Conservation (phyloP, 768 basidiomycete species). For the Ramaria rubella region DNA sequence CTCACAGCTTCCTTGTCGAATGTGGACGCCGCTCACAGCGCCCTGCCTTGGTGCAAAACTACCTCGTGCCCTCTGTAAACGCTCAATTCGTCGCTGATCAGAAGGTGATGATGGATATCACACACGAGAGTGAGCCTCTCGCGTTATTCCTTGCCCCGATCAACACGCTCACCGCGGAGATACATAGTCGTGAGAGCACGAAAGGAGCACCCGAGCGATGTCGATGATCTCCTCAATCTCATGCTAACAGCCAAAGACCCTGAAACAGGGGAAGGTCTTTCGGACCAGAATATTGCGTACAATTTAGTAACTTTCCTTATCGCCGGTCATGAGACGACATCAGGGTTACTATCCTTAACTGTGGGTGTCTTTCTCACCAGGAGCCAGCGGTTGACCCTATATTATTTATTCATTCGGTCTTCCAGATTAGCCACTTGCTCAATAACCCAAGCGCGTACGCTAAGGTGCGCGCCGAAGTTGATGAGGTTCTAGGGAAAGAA, state of each 20-base stretch:
- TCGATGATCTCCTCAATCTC: conserved; percentile 38
- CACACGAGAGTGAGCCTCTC: conserved; percentile 31
- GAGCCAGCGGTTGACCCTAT: conserved; percentile 16
- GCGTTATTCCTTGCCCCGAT: neutral
- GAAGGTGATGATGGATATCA: conserved; percentile 36
- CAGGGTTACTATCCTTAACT: conserved; percentile 20
- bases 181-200: conserved; percentile 35
- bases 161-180: no score
- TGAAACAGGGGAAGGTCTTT: conserved; percentile 36
- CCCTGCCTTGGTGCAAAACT: conserved; percentile 27
- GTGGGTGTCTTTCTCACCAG: conserved; percentile 29
- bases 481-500: conserved; percentile 37
- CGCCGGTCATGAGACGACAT: no score
- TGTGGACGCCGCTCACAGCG: conserved; percentile 30
- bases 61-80: conserved; percentile 28
- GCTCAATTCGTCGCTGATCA: conserved; percentile 37
- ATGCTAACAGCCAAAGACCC: conserved; percentile 42
- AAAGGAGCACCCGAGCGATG: conserved; percentile 31
- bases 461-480: conserved; percentile 42
- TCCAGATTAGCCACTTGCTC: conserved; percentile 38
- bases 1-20: conserved; percentile 34
- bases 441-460: conserved; percentile 37
- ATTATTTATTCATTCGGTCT: conserved; percentile 25
- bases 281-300: conserved; percentile 35
- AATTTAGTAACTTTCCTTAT: no score